These are phyloP conservation scores for Microbotryum violaceum DNA, from an alignment of 1,284 basidiomycete genomes.

Conservation along the genomic window DNA sequence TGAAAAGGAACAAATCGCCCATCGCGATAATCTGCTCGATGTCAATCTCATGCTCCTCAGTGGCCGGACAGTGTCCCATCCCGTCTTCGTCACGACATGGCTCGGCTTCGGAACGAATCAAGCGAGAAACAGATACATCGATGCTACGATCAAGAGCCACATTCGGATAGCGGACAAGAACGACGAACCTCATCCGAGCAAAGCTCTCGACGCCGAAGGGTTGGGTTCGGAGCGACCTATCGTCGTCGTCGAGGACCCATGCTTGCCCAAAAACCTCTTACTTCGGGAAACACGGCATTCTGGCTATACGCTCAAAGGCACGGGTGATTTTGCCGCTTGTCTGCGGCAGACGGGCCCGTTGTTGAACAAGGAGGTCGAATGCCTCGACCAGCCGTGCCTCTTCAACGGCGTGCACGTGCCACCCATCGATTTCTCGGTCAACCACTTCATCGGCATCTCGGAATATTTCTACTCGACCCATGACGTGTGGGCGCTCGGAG, in stretches of 20 bases:
- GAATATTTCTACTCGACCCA: slow-evolving; percentile 99
- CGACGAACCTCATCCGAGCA: slow-evolving; percentile 13
- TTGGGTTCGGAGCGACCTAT: slow-evolving; percentile 35
- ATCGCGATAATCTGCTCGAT: slow-evolving; percentile 59
- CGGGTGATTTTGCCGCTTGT: slow-evolving; percentile 83
- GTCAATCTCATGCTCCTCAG: slow-evolving; percentile 74
- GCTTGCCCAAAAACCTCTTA: slow-evolving; percentile 69
- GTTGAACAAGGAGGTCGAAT: slow-evolving; percentile 77
- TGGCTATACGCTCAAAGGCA: slow-evolving; percentile 64
- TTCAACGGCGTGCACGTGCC: slow-evolving; percentile 93
- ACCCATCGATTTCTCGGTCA: slow-evolving; percentile 43
- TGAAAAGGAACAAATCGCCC: slow-evolving; percentile 49
- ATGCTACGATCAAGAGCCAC: slow-evolving; percentile 52
- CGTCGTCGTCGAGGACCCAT: slow-evolving; percentile 66
- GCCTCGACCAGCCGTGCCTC: slow-evolving; percentile 77
- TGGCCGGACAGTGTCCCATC: slow-evolving; percentile 78
- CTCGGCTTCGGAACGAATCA: slow-evolving; percentile 96
- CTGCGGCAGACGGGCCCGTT: slow-evolving; percentile 65
- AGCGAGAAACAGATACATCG: slow-evolving; percentile 83
- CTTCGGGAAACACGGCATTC: slow-evolving; percentile 48
- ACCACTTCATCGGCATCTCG: slow-evolving; percentile 78
- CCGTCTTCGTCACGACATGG: slow-evolving; percentile 97
- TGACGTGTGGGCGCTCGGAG: slow-evolving; percentile 81
- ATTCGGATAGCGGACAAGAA: slow-evolving; percentile 1
- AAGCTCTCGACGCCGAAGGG: neutral